These are phyloP conservation scores for Paecilomyces sp. DNA, from an alignment of 2,329 filamentous ascomycete species.

Conservation along the genomic window DNA sequence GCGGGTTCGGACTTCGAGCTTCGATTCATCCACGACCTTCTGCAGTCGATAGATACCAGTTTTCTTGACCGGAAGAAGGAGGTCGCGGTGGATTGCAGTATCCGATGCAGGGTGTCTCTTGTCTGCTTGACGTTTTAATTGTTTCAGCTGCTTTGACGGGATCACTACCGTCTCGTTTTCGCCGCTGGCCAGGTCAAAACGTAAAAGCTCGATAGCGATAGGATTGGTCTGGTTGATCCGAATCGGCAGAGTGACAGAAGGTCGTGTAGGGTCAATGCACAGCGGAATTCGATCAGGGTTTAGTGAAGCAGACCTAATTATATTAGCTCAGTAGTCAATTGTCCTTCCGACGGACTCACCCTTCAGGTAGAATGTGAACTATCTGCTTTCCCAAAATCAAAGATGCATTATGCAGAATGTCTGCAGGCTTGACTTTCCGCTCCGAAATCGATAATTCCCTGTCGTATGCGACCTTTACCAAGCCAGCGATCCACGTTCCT, in stretches of 20 bases:
- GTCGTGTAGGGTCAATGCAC: constrained; percentile 63
- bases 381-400: constrained; percentile 95
- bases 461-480: constrained; percentile 81
- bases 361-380: constrained; percentile 94
- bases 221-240: constrained; percentile 91
- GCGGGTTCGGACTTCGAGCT: constrained; percentile 78
- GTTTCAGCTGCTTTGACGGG: constrained; percentile 64
- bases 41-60: constrained; percentile 79
- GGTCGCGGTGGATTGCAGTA: constrained; percentile 53
- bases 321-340: constrained; percentile 16
- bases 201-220: constrained; percentile 78
- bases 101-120: constrained; percentile 47
- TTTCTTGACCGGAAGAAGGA: constrained; percentile 73
- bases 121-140: constrained; percentile 62
- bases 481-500: constrained; percentile 61
- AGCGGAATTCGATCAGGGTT: constrained; percentile 77
- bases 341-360: constrained; percentile 41
- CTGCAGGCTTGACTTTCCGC: constrained; percentile 78
- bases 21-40: constrained; percentile 85
- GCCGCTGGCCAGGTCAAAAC: constrained; percentile 75
- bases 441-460: constrained; percentile 92
- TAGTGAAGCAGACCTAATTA: constrained; percentile 65
- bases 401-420: constrained; percentile 83
- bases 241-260: constrained; percentile 65
- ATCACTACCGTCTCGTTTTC: constrained; percentile 74